Evolutionary conservation across 2,329 filamentous ascomycete genomes (phyloP).

Genomic region (Madurella mycetomatis): DNA sequence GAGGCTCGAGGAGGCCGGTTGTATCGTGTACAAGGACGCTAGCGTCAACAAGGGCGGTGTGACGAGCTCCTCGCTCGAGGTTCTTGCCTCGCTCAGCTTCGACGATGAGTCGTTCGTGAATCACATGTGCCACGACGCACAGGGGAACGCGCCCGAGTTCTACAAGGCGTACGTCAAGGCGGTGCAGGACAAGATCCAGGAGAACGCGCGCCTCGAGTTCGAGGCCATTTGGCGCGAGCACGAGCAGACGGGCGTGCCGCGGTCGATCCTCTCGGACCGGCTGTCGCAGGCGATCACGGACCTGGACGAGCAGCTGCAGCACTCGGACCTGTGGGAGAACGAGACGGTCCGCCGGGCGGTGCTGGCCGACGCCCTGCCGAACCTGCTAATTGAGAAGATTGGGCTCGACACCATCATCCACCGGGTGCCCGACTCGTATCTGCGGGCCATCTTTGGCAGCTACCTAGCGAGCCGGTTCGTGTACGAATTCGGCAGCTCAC

Average conservation of each 20-base stretch:
- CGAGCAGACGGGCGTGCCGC: slow-evolving; percentile 70
- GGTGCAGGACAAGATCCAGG: slow-evolving; percentile 85
- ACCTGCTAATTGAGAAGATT: slow-evolving; percentile 80
- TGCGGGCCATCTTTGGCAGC: slow-evolving; percentile 92
- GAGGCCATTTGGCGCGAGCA: slow-evolving; percentile 98
- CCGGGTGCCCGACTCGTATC: slow-evolving; percentile 85
- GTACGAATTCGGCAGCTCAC: slow-evolving; percentile 87
- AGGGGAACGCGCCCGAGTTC: slow-evolving; percentile 76
- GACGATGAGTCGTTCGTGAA: slow-evolving; percentile 82
- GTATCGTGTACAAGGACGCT: slow-evolving; percentile 94
- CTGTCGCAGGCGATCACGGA: slow-evolving; percentile 92
- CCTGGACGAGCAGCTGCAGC: slow-evolving; percentile 92
- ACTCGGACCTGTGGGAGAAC: slow-evolving; percentile 87
- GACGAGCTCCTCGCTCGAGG: slow-evolving; percentile 93
- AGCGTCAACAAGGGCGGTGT: slow-evolving; percentile 98
- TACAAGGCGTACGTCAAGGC: slow-evolving; percentile 90
- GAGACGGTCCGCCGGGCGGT: slow-evolving; percentile 71
- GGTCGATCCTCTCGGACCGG: slow-evolving; percentile 86
- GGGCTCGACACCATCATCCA: slow-evolving; percentile 82
- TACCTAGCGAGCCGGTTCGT: slow-evolving; percentile 94
- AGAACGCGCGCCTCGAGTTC: slow-evolving; percentile 90
- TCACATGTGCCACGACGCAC: slow-evolving; percentile 83
- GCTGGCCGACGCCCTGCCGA: slow-evolving; percentile 78
- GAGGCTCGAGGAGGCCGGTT: slow-evolving; percentile 89
- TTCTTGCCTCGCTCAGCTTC: slow-evolving; percentile 89